Conservation (phyloP, 2,329 filamentous ascomycete species). For the Colletotrichum spinosum region DNA sequence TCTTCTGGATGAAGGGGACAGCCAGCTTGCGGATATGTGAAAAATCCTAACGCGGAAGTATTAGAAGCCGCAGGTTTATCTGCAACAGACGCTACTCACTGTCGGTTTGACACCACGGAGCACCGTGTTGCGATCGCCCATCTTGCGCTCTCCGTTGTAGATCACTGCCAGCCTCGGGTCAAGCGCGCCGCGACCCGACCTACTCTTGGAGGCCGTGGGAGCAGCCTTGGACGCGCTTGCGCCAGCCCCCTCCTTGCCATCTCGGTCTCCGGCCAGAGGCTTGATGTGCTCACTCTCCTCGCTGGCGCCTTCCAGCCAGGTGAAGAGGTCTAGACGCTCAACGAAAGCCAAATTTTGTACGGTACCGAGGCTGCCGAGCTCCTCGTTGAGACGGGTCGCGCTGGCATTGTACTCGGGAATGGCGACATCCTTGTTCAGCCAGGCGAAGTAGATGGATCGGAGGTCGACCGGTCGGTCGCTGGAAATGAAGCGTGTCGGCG, state of each 20-base stretch:
- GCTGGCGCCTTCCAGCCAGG: slow-evolving; percentile 90
- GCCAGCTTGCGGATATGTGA: slow-evolving; percentile 91
- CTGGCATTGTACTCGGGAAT: slow-evolving; percentile 93
- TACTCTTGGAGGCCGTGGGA: slow-evolving; percentile 55
- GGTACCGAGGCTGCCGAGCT: slow-evolving; percentile 74
- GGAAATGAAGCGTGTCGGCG: slow-evolving; percentile 89
- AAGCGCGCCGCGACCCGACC: slow-evolving; percentile 73
- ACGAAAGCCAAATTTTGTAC: slow-evolving; percentile 93
- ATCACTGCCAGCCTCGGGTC: slow-evolving; percentile 89
- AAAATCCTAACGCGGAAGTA: slow-evolving; percentile 76
- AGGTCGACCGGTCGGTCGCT: slow-evolving; percentile 81
- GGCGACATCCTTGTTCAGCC: slow-evolving; percentile 90
- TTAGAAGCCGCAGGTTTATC: not conserved
- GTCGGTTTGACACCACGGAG: slow-evolving; percentile 89
- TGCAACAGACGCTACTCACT: slow-evolving; percentile 62
- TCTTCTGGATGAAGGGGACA: slow-evolving; percentile 77
- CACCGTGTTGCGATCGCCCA: slow-evolving; percentile 92
- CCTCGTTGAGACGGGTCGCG: slow-evolving; percentile 82
- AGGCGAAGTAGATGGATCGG: slow-evolving; percentile 95
- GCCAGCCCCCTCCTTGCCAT: slow-evolving; percentile 52
- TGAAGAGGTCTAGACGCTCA: slow-evolving; percentile 90
- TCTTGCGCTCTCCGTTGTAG: slow-evolving; percentile 89
- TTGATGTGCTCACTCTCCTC: slow-evolving; percentile 95
- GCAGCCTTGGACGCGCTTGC: slow-evolving; percentile 52
- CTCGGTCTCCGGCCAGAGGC: slow-evolving; percentile 76